Base-by-base conservation (phyloP, 2,329 filamentous ascomycete species). In the Colletotrichum sp. region DNA sequence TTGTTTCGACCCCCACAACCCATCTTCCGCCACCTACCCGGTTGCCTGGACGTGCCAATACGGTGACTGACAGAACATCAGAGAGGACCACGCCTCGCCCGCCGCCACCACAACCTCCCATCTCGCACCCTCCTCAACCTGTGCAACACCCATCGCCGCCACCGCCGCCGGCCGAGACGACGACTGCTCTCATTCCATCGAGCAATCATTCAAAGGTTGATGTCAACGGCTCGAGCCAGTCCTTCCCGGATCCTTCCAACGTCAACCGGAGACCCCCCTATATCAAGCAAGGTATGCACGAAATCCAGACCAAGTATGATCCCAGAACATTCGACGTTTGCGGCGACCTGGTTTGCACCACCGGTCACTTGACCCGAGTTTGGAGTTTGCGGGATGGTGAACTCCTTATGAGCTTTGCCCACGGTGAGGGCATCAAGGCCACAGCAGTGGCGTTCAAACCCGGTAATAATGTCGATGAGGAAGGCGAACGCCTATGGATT, bases 311-410 rank as follows among this genome's bases (percentile, higher is more conserved):
- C 5, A 96, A 95, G 80, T 97, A 98, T 79, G 97, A 99, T 78
- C 95, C 95, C 7, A 93, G 95, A 57, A 88, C 96, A 34, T 93
- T 98, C 81, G 96, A 97, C 77, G 93, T 98, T 4, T 98, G 95
- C 82, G 97, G 97, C 9, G 93, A 96, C 78, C 93, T 94, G 79
- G 92, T 97, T 9, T 98, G 95, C 82, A 96, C 96, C 1, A 95
- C 94, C 18, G 97, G 96, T 7, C 94, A 95, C 78, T 89, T 97
- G 77, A 99, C 96, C 2, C 92, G 95, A 76, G 95, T 96, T 0
- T 99, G 97, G 96, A 96, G 93, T 82, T 85, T 98, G 28, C 86
- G 92, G 13, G 95, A 95, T 70, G 96, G 96, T 4, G 95, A 98
- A 79, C 89, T 95, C 67, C 82, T 98, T 16, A 91, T 98, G 89